phyloP scores from a whole-genome alignment of 2,329 filamentous ascomycete genomes.

The Fusarium camptoceras region DNA sequence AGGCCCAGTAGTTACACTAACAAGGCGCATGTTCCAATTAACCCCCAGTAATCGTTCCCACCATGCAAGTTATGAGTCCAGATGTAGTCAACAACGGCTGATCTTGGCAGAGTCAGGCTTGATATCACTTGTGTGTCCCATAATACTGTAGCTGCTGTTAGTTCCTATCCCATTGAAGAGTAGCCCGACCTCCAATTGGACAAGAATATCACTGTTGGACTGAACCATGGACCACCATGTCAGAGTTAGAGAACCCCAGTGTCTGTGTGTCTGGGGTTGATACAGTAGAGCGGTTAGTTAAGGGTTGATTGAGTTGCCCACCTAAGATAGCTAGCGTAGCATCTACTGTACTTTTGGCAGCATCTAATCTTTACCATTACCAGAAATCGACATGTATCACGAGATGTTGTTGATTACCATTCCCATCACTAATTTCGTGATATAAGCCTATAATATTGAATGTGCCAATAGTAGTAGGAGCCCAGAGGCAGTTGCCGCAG shows the following conservation, averaged over 20 bases:
- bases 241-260: constrained; percentile 6
- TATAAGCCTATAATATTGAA: neutral
- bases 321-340: constrained; percentile 3
- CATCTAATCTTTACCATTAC: constrained; percentile 1
- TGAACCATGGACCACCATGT: neutral
- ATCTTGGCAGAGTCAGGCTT: constrained; percentile 28
- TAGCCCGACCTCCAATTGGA: neutral
- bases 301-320: constrained; percentile 4
- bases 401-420: neutral
- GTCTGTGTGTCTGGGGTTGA: constrained; percentile 29
- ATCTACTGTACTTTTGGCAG: constrained; percentile 9
- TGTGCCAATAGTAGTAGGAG: neutral
- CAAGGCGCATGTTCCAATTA: constrained; percentile 3
- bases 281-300: constrained; percentile 27
- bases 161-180: constrained; percentile 5
- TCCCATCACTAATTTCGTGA: neutral
- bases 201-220: neutral
- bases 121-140: constrained; percentile 21
- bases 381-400: neutral
- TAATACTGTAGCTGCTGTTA: constrained; percentile 1
- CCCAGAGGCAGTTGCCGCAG: neutral
- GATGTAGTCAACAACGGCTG: constrained; percentile 37
- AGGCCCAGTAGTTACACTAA: constrained; percentile 26
- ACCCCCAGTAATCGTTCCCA: constrained; percentile 20
- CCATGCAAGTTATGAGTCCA: constrained; percentile 25